Evolutionary conservation across 2,329 filamentous ascomycete genomes (phyloP), one percentile per base, ranked within the genome.

Genomic region (Emergomyces africanus): DNA sequence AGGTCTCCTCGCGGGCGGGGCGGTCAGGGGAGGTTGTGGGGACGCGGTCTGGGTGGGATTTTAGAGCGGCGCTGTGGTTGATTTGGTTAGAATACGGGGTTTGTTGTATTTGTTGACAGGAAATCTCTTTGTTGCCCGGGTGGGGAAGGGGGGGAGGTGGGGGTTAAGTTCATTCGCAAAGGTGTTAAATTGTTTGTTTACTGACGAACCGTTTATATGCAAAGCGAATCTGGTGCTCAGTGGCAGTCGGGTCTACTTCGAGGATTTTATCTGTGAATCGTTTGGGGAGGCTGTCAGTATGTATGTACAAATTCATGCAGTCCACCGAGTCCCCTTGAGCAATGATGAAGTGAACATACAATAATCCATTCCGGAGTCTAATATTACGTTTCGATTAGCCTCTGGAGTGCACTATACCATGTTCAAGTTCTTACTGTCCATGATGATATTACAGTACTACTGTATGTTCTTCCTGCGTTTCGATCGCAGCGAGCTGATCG

Each of bases 1-100:
- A 96, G 70, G 86, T 86, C 69, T 88, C 88, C 5, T 94, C 99
- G 68, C 91, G 88, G 14, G 82, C 74, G 25, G 83, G 74, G 63
- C 92, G 89, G 66, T 97, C 90, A 42, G 91, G 89, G 5, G 90
- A 92, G 74, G 90, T 84, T 64, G 82, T 77, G 33, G 90, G 81
- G 46, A 99, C 90, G 61, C 94, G 88, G 72, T 99, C 94, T 1
- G 92, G 92, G 72, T 97, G 92, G 64, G 89, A 90, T 75, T 94
- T 95, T 51, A 97, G 79, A 5, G 92, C 92, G 67, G 89, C 88
- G 70, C 88, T 90, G 68, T 25, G 39, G 23, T 44, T 62, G 15
- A 30, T 23, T 1, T 42, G 46, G 30, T 9, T n/a, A 20, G 23
- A 15, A 54, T 8, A 5, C 3, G 9, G 23, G 39, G 39, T 1